Evolutionary conservation across 1,139 yeast genomes (phyloP), one percentile per base, ranked within the genome.

Genomic region (Arxiozyma telluris): DNA sequence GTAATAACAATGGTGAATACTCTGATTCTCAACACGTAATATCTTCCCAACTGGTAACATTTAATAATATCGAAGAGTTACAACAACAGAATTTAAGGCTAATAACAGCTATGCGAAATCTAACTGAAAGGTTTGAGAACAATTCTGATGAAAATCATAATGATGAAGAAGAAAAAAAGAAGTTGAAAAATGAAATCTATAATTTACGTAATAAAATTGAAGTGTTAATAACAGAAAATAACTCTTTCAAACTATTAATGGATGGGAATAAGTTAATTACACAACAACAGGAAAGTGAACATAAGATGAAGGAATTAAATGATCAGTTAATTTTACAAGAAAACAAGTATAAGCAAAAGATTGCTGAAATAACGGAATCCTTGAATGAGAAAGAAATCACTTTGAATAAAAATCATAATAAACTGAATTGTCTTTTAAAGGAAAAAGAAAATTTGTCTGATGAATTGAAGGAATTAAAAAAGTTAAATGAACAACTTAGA

Each of bases 51-150:
- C 73, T 93, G 50, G 83, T 89, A 0, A 77, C 81, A 9, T 93
- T 91, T 70, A 77, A 76, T 51, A 79, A 78, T 62, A 77, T 87
- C 20, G 72, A 78, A 27, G 96, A 87, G 53, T 73, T 91, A 53
- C 87, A 88, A 64, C 73, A 78, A 56, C 85, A 82, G 67, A 93
- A 93, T 66, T 82, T 83, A 60, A 86, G 87, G 53, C 75, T 91
- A 44, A 71, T 90, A 38, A 72, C 76, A 44, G 80, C 86, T 1
- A 81, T 87, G 0, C 76, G 97, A 57, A 80, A 80, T 53, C 74
- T 91, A 39, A 91, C 93, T 12, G 75, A 77, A 49, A 79, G 81
- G 62, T 74, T 59, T 47, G 62, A 59, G 42, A 8, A 12, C 1
- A 7, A 39, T 6, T 84, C 82, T 58, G 59, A 59, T 18, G 65